phyloP scores from a whole-genome alignment of 371 early-diverging fungal genomes.

The Dinochytrium kinnereticum region DNA sequence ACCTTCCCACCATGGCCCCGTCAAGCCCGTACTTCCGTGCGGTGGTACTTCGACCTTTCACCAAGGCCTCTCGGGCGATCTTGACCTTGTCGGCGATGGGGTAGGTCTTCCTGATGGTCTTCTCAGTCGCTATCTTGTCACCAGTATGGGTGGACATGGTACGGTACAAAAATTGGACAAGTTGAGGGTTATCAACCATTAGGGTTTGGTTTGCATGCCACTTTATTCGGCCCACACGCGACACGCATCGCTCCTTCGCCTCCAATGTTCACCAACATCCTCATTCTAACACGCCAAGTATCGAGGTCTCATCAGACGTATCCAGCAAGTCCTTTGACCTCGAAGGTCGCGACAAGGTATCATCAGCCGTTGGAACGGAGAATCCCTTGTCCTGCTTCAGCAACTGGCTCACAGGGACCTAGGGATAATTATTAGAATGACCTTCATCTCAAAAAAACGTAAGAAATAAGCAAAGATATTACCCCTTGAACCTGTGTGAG shows the following conservation, averaged over 20 bases:
- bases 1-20: background rate
- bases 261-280: no score
- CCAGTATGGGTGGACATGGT: no score
- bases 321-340: background rate
- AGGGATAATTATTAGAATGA: no score
- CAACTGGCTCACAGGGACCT: background rate
- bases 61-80: background rate
- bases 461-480: background rate
- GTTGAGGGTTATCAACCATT: no score
- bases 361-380: background rate
- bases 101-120: background rate
- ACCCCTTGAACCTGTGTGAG: background rate
- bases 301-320: background rate
- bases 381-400: background rate
- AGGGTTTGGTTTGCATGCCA: no score
- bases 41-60: background rate
- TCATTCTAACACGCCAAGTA: no score
- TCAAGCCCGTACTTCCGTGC: background rate
- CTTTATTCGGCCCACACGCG: no score
- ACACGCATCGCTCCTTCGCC: no score
- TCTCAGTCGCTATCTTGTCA: no score
- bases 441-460: no score
- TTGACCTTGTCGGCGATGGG: background rate
- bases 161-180: no score
- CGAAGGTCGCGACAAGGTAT: background rate